Evolutionary conservation across 371 early-diverging fungal species (phyloP), one percentile per base, ranked within the genome.

Genomic region (Lichtheimia ramosa): DNA sequence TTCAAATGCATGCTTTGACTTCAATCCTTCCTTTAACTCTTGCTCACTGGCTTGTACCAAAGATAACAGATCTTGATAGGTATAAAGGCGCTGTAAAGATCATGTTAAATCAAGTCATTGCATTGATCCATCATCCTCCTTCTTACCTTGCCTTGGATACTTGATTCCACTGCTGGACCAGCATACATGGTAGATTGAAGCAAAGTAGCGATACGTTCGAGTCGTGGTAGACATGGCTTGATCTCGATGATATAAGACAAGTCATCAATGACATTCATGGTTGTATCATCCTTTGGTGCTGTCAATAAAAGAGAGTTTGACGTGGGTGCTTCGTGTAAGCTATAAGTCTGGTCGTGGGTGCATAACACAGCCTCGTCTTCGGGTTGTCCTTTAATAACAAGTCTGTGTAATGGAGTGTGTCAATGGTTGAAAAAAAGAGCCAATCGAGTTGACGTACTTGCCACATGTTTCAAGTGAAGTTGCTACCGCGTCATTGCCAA

Each of bases 341-440:
- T 59, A 58, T 68, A 87, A 0, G 87, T 84, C n/a, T 62, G 59
- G 0, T 56, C 58, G 8, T 63, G 62, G 27, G 85, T 83, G 69
- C 85, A 84, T 27, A 86, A 59, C 3, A 84, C 84, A 7, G 85
- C 85, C 49, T 81, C 83, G 53, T 84, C 85, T 18, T 81, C 78
- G 5, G 74, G 66, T 18, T 65, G 43, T 5, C 81, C 81, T 63
- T 81, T 81, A 51, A 81, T 77, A 25, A 66, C 62, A 23, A 77
- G 49, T 20, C 78, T 77, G 52, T 25, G 34, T 20, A 16, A 51
- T 25, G 8, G 14, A 7, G 8, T n/a, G n/a, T n/a, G n/a, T 39
- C 15, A 61, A 27, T 42, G 25, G 12, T 2, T 16, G 20, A 21
- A 20, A 7, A 2, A 27, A 43, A 7, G 3, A 46, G 0, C 0